Base-by-base conservation (phyloP, 2,329 filamentous ascomycete genomes). In the Paraphaeosphaeria minitans region DNA sequence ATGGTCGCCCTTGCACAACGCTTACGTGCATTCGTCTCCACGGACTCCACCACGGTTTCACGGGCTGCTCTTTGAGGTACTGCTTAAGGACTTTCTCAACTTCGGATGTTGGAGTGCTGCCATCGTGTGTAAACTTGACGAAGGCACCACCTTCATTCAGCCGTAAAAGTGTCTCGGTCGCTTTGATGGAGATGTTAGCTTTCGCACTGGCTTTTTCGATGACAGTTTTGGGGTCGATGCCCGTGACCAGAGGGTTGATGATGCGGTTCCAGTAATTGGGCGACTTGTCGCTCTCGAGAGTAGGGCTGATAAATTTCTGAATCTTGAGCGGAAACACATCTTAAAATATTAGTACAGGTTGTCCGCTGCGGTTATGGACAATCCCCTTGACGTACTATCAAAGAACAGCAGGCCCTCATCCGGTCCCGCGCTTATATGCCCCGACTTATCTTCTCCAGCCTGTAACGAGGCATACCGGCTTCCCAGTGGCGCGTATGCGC, bases 101-200 rank as follows among this genome's bases (percentile, higher is more conserved):
- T 29, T 87, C 83, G 21, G 80, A 78, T 2, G 82, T 74, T 56
- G 81, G 67, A 58, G 75, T 66, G 71, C 49, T 82, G 68, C 48
- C 78, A 73, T 82, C 80, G 65, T 85, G 85, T 16, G 83, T 84
- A 72, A 96, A 93, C 75, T 96, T 97, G 75, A 98, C 88, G 74
- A 96, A 98, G 0, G 92, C 92, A 13, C 95, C 95, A 16, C 95
- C 95, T 72, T 99, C 95, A 69, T 96, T 93, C 29, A 96, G 82
- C 3, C 93, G 85, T 0, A 93, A 93, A 19, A 97, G 77, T 16
- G 97, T 89, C 69, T 96, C 89, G 3, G 88, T 91, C 48, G 97
- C 86, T 58, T 89, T 87, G 49, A 96, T 80, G 1, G 85, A 81
- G 1, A 89, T 69, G 10, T 83, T 82, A 4, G 81, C 75, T 0